Percentiles rank a stretch among this genome's conserved stretches.
Conservation (phyloP, 2,329 filamentous ascomycete species). For the Neospermospora avenae region DNA sequence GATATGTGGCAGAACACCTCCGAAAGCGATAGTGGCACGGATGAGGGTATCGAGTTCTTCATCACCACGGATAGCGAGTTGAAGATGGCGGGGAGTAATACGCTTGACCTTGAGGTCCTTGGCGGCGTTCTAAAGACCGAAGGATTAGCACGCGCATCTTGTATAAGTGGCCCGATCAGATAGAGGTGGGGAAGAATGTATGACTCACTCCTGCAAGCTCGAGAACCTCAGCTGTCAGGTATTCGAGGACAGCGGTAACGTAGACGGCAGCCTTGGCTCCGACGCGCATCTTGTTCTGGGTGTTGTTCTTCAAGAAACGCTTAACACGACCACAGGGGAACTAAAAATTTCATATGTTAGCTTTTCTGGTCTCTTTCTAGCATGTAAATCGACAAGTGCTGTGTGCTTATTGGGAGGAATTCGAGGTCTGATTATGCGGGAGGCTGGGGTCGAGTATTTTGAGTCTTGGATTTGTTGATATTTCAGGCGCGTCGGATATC, state of each 20-base stretch:
- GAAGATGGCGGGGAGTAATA: slow-evolving; percentile 95
- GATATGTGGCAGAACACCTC: slow-evolving; percentile 98
- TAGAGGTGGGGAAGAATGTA: slow-evolving; percentile 6
- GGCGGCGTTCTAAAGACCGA: slow-evolving; percentile 71
- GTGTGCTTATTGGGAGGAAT: neutral
- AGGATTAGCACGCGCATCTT: slow-evolving; percentile 16
- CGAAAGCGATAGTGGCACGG: slow-evolving; percentile 94
- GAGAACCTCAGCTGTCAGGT: slow-evolving; percentile 95
- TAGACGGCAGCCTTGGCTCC: slow-evolving; percentile 98
- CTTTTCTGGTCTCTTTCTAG: slow-evolving; percentile 4
- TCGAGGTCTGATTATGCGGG: neutral
- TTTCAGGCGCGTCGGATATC: slow-evolving; percentile 22
- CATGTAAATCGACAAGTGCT: neutral
- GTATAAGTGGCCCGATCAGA: neutral
- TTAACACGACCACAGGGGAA: slow-evolving; percentile 99
- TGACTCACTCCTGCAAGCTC: slow-evolving; percentile 83
- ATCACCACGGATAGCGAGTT: slow-evolving; percentile 96
- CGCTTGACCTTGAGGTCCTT: slow-evolving; percentile 99
- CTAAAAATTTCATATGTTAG: slow-evolving; percentile 49
- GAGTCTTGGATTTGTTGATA: slow-evolving; percentile 23
- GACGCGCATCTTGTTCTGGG: slow-evolving; percentile 99
- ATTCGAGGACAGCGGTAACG: slow-evolving; percentile 96
- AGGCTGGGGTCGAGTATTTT: slow-evolving; percentile 5
- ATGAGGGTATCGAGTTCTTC: slow-evolving; percentile 98
- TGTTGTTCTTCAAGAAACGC: slow-evolving; percentile 99